Conservation (phyloP, 2,329 filamentous ascomycete species). For the Ophiognomonia clavigignenti-juglandacearum region DNA sequence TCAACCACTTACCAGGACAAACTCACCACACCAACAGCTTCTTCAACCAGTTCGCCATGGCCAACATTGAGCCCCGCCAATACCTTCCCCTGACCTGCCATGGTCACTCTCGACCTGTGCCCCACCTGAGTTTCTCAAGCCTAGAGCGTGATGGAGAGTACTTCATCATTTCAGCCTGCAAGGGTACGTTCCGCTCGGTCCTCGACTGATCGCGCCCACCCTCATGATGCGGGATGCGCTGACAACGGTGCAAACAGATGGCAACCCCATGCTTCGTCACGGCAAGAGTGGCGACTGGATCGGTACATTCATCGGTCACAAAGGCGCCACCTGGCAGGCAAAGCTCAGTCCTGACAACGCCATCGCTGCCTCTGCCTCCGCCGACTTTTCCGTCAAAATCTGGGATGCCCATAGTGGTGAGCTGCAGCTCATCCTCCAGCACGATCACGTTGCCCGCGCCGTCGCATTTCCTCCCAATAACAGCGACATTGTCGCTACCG, state of each 20-base stretch:
- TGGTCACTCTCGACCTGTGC: conserved; percentile 87
- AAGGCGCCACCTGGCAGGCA: conserved; percentile 96
- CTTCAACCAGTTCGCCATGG: conserved; percentile 21
- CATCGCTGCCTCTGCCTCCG: conserved; percentile 87
- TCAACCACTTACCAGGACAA: not conserved
- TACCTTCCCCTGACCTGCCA: conserved; percentile 91
- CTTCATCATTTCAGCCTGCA: conserved; percentile 90
- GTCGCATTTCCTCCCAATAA: conserved; percentile 83
- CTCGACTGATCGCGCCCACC: conserved; percentile 17
- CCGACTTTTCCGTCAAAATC: conserved; percentile 93
- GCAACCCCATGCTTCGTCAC: conserved; percentile 97
- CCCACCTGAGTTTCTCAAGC: conserved; percentile 85
- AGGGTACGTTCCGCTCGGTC: conserved; percentile 48
- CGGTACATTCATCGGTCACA: conserved; percentile 95
- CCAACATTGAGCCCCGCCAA: conserved; percentile 35
- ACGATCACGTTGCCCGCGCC: conserved; percentile 92
- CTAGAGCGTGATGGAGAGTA: conserved; percentile 79
- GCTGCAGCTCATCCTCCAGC: conserved; percentile 78
- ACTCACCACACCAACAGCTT: not conserved
- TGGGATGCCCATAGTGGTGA: conserved; percentile 97
- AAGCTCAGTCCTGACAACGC: conserved; percentile 82
- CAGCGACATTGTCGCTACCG: conserved; percentile 83
- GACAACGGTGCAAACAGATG: conserved; percentile 57
- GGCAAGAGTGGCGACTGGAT: conserved; percentile 97
- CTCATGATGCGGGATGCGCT: not conserved